Base-by-base conservation (phyloP, 257 asterid genomes). In the Solanum microdontum region DNA sequence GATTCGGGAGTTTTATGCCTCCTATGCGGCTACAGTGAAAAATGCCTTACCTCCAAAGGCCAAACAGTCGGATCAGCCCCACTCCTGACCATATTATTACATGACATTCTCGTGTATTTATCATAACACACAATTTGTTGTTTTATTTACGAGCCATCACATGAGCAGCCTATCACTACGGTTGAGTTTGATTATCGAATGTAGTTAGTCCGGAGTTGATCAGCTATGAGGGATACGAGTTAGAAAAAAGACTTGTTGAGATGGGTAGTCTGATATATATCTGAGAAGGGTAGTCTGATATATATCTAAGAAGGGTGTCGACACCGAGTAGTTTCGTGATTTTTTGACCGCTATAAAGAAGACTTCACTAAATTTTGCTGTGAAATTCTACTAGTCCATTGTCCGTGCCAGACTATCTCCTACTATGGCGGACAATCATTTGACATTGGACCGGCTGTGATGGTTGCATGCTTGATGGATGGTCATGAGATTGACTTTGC, bases 131-230 rank as follows among this genome's bases (percentile, higher is more conserved):
- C 1, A 51, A 1, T 15, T 8, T 0, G 0, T 15, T 51, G 0
- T 51, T 51, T 51, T 51, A 51, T 51, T 51, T 51, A 15, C 0
- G 9, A 51, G 1, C 23, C 23, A 51, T 51, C 23, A 51, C 9
- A 51, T 51, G 0, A 51, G 8, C 9, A 51, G 1, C 8, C 23
- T 51, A 51, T 15, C 23, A 2, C 62, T 51, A 51, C 23, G 0
- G 3, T 51, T 15, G 9, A 5, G 62, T 51, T 51, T 0, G 0
- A 15, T 19, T 51, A 51, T 1, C 23, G 0, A 0, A 4, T 45
- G 19, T 4, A 45, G 55, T 45, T 45, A 45, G 62, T 51, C 8
- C 1, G 8, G 9, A 51, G 17, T 15, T 51, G 62, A 51, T 51
- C 0, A 2, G 1, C 8, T 9, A 5, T 15, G 23, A 51, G 62